Conservation (phyloP, 768 basidiomycete species). For the Tylopilus sp. region DNA sequence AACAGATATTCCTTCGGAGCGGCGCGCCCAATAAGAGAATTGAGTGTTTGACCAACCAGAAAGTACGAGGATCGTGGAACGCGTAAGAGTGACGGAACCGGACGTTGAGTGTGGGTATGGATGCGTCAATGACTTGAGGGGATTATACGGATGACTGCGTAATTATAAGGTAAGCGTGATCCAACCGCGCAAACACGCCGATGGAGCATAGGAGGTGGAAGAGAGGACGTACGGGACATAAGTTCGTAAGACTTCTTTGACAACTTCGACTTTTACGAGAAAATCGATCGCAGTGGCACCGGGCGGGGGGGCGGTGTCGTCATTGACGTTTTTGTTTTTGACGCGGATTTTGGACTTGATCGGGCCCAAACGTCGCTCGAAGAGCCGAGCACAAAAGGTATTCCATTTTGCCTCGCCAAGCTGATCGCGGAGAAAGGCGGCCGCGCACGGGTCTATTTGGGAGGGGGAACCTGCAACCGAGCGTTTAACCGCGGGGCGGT, state of each 20-base stretch:
- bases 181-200: slow-evolving; percentile 5
- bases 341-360: slow-evolving; percentile 36
- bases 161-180: slow-evolving; percentile 23
- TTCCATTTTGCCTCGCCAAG: slow-evolving; percentile 43
- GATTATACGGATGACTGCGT: slow-evolving; percentile 50
- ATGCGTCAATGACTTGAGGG: slow-evolving; percentile 46
- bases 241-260: slow-evolving; percentile 45
- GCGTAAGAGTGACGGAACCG: slow-evolving; percentile 45
- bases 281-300: slow-evolving; percentile 48
- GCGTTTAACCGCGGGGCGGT: slow-evolving; percentile 28
- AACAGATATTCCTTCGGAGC: slow-evolving; percentile 47
- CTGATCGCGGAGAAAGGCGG: slow-evolving; percentile 43
- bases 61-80: slow-evolving; percentile 44
- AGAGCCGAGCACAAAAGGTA: slow-evolving; percentile 45
- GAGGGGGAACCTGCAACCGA: slow-evolving; percentile 16
- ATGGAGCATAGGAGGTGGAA: slow-evolving; percentile 1
- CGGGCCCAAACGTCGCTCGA: slow-evolving; percentile 42
- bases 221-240: slow-evolving; percentile 44
- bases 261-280: slow-evolving; percentile 51
- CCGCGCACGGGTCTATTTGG: slow-evolving; percentile 42
- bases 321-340: slow-evolving; percentile 28
- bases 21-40: slow-evolving; percentile 54
- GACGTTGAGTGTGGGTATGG: slow-evolving; percentile 36
- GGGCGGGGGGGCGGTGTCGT: slow-evolving; percentile 25
- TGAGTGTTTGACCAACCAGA: slow-evolving; percentile 55